phyloP scores from a whole-genome alignment of 2,329 filamentous ascomycete genomes.

The Zasmidium citrigriseum region DNA sequence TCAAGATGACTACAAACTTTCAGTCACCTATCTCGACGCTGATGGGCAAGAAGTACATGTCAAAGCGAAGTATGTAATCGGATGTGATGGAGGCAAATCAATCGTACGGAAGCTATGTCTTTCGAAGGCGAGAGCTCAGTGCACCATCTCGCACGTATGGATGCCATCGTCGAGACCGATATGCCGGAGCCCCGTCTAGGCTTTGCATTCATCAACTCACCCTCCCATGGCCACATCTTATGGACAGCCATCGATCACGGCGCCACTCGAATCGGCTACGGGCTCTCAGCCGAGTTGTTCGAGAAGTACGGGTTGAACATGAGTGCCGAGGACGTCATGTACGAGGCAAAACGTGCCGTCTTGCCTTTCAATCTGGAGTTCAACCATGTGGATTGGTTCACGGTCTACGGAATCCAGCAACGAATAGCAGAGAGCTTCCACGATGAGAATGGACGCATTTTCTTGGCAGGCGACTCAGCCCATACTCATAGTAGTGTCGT shows the following conservation, averaged over 20 bases:
- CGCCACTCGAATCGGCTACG: conserved; percentile 56
- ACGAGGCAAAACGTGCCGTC: conserved; percentile 42
- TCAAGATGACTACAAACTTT: conserved; percentile 25
- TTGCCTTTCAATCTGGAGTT: conserved; percentile 44
- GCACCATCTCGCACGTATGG: conserved; percentile 58
- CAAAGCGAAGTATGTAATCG: conserved; percentile 52
- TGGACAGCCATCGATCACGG: conserved; percentile 58
- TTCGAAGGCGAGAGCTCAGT: conserved; percentile 53
- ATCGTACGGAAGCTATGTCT: conserved; percentile 52
- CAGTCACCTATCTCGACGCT: conserved; percentile 25
- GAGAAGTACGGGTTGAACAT: conserved; percentile 37
- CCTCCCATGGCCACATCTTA: conserved; percentile 56
- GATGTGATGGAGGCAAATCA: conserved; percentile 54
- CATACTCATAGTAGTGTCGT: conserved; percentile 38
- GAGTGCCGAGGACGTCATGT: conserved; percentile 39
- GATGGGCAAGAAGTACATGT: conserved; percentile 29
- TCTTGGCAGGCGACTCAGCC: conserved; percentile 37
- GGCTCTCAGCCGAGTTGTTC: conserved; percentile 46
- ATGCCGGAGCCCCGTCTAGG: conserved; percentile 49
- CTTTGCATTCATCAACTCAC: conserved; percentile 54
- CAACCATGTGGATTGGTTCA: conserved; percentile 18
- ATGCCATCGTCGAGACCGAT: conserved; percentile 52
- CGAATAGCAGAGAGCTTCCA: background rate
- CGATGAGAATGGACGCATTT: background rate
- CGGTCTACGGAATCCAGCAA: conserved; percentile 1